A percentile compares a stretch with the other conserved stretches of the same genome.
These are phyloP conservation scores for Dryas drummondii DNA, from an alignment of 306 rosid species.

Conservation along the genomic window DNA sequence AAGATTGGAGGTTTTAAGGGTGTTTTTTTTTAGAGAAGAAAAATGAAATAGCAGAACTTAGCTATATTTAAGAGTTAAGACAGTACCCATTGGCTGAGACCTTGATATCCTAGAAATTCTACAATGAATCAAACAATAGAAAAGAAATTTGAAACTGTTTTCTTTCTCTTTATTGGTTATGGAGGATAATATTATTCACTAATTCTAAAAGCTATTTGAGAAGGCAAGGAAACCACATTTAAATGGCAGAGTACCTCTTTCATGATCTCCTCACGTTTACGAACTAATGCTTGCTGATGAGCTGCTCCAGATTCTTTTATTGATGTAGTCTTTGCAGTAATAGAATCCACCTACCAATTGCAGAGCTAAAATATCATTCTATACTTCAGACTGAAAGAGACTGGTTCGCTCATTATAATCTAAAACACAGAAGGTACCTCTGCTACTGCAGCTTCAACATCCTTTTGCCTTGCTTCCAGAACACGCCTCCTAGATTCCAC, in stretches of 20 bases:
- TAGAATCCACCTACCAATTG: slow-evolving; percentile 55
- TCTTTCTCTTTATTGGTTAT: background rate
- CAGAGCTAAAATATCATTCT: slow-evolving; percentile 12
- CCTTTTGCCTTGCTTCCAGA: slow-evolving; percentile 60
- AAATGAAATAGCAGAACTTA: background rate
- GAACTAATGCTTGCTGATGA: slow-evolving; percentile 42
- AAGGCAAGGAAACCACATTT: background rate
- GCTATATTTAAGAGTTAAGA: too few relatives aligned
- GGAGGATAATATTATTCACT: background rate
- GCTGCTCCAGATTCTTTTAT: slow-evolving; percentile 48
- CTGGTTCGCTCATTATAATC: background rate
- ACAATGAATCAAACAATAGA: background rate
- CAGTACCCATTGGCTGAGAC: background rate
- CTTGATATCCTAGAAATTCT: background rate
- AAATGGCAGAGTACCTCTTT: slow-evolving; percentile 49
- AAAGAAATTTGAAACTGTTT: background rate
- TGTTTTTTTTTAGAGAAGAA: background rate
- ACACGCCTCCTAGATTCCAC: slow-evolving; percentile 59
- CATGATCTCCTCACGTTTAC: slow-evolving; percentile 47
- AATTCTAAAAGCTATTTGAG: background rate
- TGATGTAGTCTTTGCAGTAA: slow-evolving; percentile 38
- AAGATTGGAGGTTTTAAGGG: too few relatives aligned
- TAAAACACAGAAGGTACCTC: slow-evolving; percentile 45
- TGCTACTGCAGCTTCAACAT: slow-evolving; percentile 56
- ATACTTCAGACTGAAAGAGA: slow-evolving; percentile 2